phyloP scores from a whole-genome alignment of 257 asterid species.

The Cordia subcordata region DNA sequence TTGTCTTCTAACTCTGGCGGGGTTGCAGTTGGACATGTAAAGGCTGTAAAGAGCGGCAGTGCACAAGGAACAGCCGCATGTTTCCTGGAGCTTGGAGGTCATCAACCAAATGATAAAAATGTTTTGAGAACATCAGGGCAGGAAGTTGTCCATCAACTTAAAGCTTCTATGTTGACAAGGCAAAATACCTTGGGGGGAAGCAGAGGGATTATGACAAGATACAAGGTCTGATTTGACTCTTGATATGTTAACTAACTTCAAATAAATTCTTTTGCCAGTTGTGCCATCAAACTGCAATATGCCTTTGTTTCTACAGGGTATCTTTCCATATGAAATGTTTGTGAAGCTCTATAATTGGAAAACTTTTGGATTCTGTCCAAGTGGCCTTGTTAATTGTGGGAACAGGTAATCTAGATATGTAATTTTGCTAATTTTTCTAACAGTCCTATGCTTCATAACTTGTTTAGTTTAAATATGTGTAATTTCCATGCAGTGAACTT shows the following conservation, averaged over 20 bases:
- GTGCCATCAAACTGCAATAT: slow-evolving; percentile 14
- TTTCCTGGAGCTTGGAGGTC: slow-evolving; percentile 22
- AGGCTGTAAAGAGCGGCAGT: slow-evolving; percentile 23
- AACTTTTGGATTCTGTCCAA: slow-evolving; percentile 53
- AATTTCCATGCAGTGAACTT: no score
- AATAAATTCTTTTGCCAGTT: neutral
- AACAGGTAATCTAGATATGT: slow-evolving; percentile 52
- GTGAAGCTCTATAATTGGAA: slow-evolving; percentile 75
- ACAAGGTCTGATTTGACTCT: slow-evolving; percentile 26
- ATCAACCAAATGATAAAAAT: slow-evolving; percentile 22
- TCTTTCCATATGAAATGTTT: slow-evolving; percentile 61
- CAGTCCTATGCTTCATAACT: neutral
- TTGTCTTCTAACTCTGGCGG: slow-evolving; percentile 25
- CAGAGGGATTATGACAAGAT: slow-evolving; percentile 34
- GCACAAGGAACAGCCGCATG: slow-evolving; percentile 19
- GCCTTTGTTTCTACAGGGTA: slow-evolving; percentile 47
- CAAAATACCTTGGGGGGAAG: slow-evolving; percentile 31
- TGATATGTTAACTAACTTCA: slow-evolving; percentile 8
- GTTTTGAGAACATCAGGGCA: slow-evolving; percentile 31
- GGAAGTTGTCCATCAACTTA: slow-evolving; percentile 42
- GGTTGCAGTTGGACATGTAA: slow-evolving; percentile 21
- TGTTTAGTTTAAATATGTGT: no score
- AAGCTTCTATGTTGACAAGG: slow-evolving; percentile 29
- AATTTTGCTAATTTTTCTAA: neutral
- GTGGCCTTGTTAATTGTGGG: slow-evolving; percentile 79